Base-by-base conservation (phyloP, 305 asterid species). In the Solanum hybrid region DNA sequence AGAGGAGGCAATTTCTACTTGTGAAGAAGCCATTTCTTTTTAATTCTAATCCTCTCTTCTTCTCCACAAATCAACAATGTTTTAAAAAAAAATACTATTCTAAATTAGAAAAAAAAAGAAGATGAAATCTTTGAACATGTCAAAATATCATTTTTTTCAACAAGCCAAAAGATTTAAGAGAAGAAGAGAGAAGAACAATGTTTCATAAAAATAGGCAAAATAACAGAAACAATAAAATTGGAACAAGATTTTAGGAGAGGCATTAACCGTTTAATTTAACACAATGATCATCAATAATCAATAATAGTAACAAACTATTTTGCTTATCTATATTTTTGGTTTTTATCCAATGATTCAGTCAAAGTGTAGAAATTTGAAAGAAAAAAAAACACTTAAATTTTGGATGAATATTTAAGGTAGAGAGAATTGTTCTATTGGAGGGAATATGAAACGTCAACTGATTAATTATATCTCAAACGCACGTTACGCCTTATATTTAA, bases 21-120 rank as follows among this genome's bases (percentile, higher is more conserved):
- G 93, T 37, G 94, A 91, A 89, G 93, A 91, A 4, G 92, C 91
- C 94, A 92, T 92, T 80, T 56, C 2, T 77, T 77, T 77, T 13
- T 42, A 19, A 64, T 51, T 84, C 73, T 84, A 51, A 84, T 51
- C 87, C 73, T 84, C 87, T 29, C 87, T 51, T 84, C 73, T 84
- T 84, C 87, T 27, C 87, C 51, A 37, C 85, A 78, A 80, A 82
- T 82, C 87, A 82, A 82, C 19, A 82, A 40, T 81, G 9, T 40
- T 27, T 0, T 0, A 4, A 15, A 36, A 78, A 36, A 78, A 82
- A 19, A 15, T 15, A 19, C 69, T 32, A 85, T 31, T 85, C 88
- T 85, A 32, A 19, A 3, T 78, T 42, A 51, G 71, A 34, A 34
- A 26, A 15, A 40, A 76, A 36, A 36, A 7, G 7, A 64, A 38